Percentiles rank a stretch among this genome's conserved stretches.
Evolutionary conservation across 768 basidiomycete species (phyloP).

Genomic region (Mycena albidolilacea): DNA sequence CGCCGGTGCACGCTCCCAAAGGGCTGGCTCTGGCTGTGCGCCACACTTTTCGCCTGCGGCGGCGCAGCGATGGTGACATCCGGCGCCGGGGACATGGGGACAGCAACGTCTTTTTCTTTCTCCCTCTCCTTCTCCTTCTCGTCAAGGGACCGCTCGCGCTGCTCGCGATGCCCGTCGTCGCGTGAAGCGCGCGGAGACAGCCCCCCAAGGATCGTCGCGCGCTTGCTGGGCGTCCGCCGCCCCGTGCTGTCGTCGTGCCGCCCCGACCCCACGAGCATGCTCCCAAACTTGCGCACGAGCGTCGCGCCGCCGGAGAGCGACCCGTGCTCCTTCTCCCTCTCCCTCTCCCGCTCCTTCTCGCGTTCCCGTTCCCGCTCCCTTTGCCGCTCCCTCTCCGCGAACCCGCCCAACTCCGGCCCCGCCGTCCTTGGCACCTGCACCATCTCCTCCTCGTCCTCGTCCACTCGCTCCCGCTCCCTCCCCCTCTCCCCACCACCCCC

Average conservation of each 20-base stretch:
- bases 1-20: slow-evolving; percentile 75
- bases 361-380: slow-evolving; percentile 44
- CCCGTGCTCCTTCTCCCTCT: slow-evolving; percentile 49
- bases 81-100: slow-evolving; percentile 3
- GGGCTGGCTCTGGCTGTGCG: slow-evolving; percentile 53
- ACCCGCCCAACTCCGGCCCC: slow-evolving; percentile 74
- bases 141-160: slow-evolving; percentile 51
- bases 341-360: slow-evolving; percentile 58
- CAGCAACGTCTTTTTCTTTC: slow-evolving; percentile 44
- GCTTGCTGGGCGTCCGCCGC: slow-evolving; percentile 51
- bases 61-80: slow-evolving; percentile 42
- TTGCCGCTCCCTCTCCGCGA: slow-evolving; percentile 58
- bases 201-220: slow-evolving; percentile 67
- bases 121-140: slow-evolving; percentile 40
- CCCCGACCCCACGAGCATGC: slow-evolving; percentile 68
- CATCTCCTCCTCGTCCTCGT: slow-evolving; percentile 35
- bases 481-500: slow-evolving; percentile 53
- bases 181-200: slow-evolving; percentile 49
- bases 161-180: slow-evolving; percentile 52
- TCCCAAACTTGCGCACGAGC: slow-evolving; percentile 85
- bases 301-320: slow-evolving; percentile 74
- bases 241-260: slow-evolving; percentile 55
- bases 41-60: slow-evolving; percentile 45
- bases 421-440: slow-evolving; percentile 74
- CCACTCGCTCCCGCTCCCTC: neutral